Conservation (phyloP, 140 eudicot genomes). For the Senecio squalidus region DNA sequence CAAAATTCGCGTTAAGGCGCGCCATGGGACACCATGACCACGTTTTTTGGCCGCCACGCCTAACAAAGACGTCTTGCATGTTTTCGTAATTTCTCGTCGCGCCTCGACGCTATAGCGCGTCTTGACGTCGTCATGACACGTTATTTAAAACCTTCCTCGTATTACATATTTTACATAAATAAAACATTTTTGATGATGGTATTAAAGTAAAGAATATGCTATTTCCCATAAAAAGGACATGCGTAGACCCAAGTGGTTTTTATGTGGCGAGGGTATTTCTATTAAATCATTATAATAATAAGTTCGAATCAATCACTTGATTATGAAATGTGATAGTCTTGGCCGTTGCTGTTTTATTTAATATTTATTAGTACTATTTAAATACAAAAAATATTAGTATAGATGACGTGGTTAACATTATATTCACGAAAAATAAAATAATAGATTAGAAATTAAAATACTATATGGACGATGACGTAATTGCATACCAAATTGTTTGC, state of each 20-base stretch:
- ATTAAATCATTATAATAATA: background rate
- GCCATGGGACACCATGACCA: no score
- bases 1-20: no score
- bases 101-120: no score
- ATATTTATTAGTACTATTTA: no score
- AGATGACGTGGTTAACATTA: background rate
- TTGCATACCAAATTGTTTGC: background rate
- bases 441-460: background rate
- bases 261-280: background rate
- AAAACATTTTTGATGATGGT: no score
- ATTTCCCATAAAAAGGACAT: background rate
- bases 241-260: background rate
- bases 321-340: background rate
- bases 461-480: background rate
- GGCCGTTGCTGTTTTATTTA: background rate
- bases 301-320: background rate
- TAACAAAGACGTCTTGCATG: no score
- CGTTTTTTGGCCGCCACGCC: no score
- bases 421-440: background rate
- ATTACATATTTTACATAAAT: no score
- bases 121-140: no score
- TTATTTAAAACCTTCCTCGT: no score
- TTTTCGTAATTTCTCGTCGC: no score
- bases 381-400: background rate
- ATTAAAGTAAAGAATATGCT: no score